Conservation (phyloP, 2,329 filamentous ascomycete species). For the Blastomyces parvus region DNA sequence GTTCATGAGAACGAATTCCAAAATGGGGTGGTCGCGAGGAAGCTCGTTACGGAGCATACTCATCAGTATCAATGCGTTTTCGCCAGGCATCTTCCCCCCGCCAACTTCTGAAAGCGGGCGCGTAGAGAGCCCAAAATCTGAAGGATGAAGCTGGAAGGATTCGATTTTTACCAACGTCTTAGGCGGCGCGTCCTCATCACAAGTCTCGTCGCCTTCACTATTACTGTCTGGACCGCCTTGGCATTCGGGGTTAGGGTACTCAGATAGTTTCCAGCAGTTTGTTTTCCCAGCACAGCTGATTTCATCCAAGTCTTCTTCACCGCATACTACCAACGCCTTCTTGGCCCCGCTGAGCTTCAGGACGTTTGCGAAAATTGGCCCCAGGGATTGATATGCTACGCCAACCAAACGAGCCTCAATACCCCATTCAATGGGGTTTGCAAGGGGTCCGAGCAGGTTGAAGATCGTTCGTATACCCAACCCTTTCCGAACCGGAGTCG, state of each 20-base stretch:
- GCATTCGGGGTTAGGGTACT: slow-evolving; percentile 40
- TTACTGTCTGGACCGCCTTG: slow-evolving; percentile 26
- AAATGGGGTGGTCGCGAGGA: slow-evolving; percentile 65
- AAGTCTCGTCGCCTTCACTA: slow-evolving; percentile 34
- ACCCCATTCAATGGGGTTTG: slow-evolving; percentile 75
- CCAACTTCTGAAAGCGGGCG: slow-evolving; percentile 72
- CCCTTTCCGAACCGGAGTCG: slow-evolving; percentile 74
- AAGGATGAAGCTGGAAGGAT: slow-evolving; percentile 66
- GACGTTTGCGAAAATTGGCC: slow-evolving; percentile 80
- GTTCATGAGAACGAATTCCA: slow-evolving; percentile 93
- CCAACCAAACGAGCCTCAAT: slow-evolving; percentile 91
- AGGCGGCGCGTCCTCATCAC: slow-evolving; percentile 30
- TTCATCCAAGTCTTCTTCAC: slow-evolving; percentile 90
- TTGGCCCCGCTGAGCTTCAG: slow-evolving; percentile 63
- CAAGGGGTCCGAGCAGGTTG: slow-evolving; percentile 86
- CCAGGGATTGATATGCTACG: slow-evolving; percentile 78
- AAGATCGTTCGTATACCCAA: slow-evolving; percentile 95
- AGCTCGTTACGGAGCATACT: slow-evolving; percentile 66
- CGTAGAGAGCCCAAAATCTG: slow-evolving; percentile 73
- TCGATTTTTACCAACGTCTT: slow-evolving; percentile 51
- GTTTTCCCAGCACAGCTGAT: slow-evolving; percentile 83
- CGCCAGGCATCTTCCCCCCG: slow-evolving; percentile 70
- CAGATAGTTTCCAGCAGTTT: slow-evolving; percentile 73
- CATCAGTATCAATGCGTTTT: slow-evolving; percentile 79
- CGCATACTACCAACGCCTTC: slow-evolving; percentile 87